Evolutionary conservation across 495 filamentous ascomycete species (phyloP).

Genomic region (Neurospora pannonica): DNA sequence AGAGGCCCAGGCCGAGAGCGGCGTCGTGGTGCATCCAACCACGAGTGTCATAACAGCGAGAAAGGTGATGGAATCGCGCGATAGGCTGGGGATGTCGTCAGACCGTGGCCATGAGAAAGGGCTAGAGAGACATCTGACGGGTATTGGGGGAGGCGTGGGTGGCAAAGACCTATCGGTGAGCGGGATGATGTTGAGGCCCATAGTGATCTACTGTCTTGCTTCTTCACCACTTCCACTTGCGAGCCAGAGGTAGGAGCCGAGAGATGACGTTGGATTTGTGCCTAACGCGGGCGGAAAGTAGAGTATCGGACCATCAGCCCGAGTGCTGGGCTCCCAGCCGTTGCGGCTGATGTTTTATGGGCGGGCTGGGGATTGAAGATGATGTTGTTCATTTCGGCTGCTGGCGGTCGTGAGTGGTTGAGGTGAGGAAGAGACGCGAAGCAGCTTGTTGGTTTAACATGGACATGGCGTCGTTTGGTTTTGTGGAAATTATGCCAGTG

Average conservation of each 20-base stretch:
- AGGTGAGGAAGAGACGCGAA: neutral
- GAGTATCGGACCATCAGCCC: neutral
- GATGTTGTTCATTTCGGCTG: neutral
- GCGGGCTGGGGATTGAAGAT: neutral
- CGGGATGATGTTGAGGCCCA: neutral
- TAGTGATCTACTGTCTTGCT: neutral
- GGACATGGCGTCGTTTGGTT: neutral
- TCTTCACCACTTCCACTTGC: neutral
- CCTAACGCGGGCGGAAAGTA: neutral
- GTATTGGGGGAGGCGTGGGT: neutral
- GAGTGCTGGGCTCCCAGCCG: neutral
- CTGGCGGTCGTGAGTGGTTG: neutral
- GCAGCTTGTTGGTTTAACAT: neutral
- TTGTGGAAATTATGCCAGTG: neutral
- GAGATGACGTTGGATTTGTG: neutral
- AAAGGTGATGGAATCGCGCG: neutral
- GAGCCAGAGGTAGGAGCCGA: neutral
- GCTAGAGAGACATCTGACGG: neutral
- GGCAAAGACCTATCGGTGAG: neutral
- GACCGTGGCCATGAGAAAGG: neutral
- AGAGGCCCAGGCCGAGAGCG: neutral
- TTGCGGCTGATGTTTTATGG: neutral
- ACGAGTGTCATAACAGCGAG: neutral
- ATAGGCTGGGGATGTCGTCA: neutral
- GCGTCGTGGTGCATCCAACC: neutral